Percentiles rank a stretch among this genome's conserved stretches.
Evolutionary conservation across 208 protist genomes (phyloP).

Genomic region (Leishmania arabica): DNA sequence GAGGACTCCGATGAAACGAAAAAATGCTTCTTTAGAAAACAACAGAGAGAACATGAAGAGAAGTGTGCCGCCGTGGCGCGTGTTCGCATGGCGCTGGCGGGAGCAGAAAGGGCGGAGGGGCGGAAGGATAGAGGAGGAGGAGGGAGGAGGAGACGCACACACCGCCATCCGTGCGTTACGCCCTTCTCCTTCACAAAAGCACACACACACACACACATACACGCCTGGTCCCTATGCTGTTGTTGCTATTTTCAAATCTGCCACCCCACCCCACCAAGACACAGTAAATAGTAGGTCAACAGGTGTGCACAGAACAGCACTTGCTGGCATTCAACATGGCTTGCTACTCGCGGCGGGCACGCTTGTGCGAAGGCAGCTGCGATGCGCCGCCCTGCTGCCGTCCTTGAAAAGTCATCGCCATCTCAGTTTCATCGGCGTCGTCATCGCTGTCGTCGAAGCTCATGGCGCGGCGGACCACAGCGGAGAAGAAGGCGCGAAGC

Average conservation of each 20-base stretch:
- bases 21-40: neutral
- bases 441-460: conserved; percentile 43
- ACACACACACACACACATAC: neutral
- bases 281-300: neutral
- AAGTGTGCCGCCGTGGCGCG: neutral
- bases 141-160: neutral
- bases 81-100: neutral
- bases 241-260: neutral
- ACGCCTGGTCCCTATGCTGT: neutral
- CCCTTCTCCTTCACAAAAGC: neutral
- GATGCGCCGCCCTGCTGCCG: neutral
- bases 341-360: conserved; percentile 8
- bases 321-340: no score
- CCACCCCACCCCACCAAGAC: neutral
- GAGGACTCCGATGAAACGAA: neutral
- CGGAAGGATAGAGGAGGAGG: neutral
- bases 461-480: conserved; percentile 49
- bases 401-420: neutral
- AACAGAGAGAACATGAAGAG: neutral
- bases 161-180: neutral
- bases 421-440: conserved; percentile 16
- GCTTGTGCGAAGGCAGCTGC: conserved; percentile 20
- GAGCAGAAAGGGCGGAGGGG: neutral
- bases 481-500: conserved; percentile 36
- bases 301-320: neutral